These are phyloP conservation scores for Sechiopsis laciniata DNA, from an alignment of 306 rosid genomes.

Conservation along the genomic window DNA sequence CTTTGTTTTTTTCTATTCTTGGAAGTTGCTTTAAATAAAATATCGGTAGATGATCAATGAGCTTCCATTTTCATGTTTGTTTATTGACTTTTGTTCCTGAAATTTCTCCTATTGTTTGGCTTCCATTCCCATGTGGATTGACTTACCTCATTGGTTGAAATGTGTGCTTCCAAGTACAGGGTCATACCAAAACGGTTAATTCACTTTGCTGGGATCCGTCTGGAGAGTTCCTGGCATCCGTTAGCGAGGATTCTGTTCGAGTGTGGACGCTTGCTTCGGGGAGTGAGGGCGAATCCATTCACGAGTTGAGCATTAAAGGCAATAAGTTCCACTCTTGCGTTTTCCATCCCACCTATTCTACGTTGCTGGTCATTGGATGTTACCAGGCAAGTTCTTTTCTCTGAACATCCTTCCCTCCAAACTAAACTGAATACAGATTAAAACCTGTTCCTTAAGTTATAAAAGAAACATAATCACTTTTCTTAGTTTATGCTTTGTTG, in stretches of 20 bases:
- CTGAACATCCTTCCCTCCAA: background rate
- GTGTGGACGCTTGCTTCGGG: slow-evolving; percentile 86
- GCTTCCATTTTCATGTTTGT: background rate
- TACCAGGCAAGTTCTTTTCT: slow-evolving; percentile 62
- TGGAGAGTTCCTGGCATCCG: slow-evolving; percentile 86
- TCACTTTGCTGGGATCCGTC: slow-evolving; percentile 92
- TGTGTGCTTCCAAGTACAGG: slow-evolving; percentile 44
- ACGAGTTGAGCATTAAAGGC: slow-evolving; percentile 82
- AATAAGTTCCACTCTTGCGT: slow-evolving; percentile 76
- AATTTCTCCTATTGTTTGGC: too few species aligned
- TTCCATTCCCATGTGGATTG: background rate
- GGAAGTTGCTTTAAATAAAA: too few species aligned
- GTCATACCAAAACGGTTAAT: slow-evolving; percentile 59
- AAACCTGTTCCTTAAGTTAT: background rate
- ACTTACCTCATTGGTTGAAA: slow-evolving; percentile 12
- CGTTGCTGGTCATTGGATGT: slow-evolving; percentile 84
- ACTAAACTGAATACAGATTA: too few species aligned
- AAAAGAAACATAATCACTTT: background rate
- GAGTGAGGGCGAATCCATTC: slow-evolving; percentile 73
- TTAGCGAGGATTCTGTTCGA: slow-evolving; percentile 90
- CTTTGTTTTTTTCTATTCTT: too few species aligned
- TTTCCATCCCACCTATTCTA: slow-evolving; percentile 79
- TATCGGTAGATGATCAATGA: background rate
- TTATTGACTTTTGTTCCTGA: background rate
- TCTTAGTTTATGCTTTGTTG: background rate